Evolutionary conservation across 192 early-diverging fungal genomes (phyloP).

Genomic region (Kappamyces sp.): DNA sequence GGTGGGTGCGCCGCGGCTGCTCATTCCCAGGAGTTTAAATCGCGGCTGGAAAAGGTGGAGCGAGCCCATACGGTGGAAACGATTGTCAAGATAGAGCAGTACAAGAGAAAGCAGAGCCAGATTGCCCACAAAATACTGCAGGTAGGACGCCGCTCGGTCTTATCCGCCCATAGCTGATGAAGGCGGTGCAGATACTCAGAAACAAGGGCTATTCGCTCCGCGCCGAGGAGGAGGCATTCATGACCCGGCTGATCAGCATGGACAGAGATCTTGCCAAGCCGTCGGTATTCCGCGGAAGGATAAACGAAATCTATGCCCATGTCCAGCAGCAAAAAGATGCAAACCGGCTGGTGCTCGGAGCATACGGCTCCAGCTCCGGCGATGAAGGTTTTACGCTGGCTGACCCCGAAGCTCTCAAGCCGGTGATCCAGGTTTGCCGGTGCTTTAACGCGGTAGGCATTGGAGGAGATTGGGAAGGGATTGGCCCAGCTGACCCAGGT

Average conservation of each 20-base stretch:
- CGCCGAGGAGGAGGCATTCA: slow-evolving; percentile 76
- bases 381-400: slow-evolving; percentile 39
- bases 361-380: slow-evolving; percentile 25
- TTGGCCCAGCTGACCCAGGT: slow-evolving; percentile 62
- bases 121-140: slow-evolving; percentile 67
- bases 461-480: slow-evolving; percentile 58
- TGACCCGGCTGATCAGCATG: slow-evolving; percentile 68
- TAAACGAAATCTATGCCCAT: slow-evolving; percentile 80
- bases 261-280: slow-evolving; percentile 69
- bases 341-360: slow-evolving; percentile 28
- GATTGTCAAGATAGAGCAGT: slow-evolving; percentile 65
- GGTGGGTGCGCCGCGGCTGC: slow-evolving; percentile 27
- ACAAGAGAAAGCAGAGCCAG: slow-evolving; percentile 69
- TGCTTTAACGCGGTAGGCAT: slow-evolving; percentile 52
- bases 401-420: slow-evolving; percentile 27
- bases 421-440: slow-evolving; percentile 51
- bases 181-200: slow-evolving; percentile 74
- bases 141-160: slow-evolving; percentile 29
- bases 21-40: slow-evolving; percentile 46
- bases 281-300: slow-evolving; percentile 70
- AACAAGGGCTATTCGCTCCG: slow-evolving; percentile 75
- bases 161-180: slow-evolving; percentile 65
- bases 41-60: slow-evolving; percentile 53
- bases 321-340: slow-evolving; percentile 65
- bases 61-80: slow-evolving; percentile 71